phyloP scores from a whole-genome alignment of 202 grass and related monocot species.

The Schoenoplectus triqueter region DNA sequence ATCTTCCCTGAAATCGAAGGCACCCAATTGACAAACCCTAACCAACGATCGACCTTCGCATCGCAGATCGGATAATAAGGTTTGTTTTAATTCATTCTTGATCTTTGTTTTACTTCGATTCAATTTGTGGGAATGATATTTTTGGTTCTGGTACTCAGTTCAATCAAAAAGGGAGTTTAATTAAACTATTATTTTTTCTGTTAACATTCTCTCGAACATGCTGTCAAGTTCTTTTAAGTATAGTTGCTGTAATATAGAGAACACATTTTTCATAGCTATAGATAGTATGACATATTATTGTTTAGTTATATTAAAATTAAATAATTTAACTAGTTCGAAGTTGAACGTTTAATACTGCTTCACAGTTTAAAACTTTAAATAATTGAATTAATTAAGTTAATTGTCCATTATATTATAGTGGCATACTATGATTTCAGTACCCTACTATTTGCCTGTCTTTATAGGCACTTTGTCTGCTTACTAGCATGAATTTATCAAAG shows the following conservation, averaged over 20 bases:
- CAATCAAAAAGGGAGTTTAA: background rate
- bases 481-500: background rate
- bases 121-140: background rate
- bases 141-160: conserved; percentile 9
- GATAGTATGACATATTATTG: background rate
- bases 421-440: conserved; percentile 1
- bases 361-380: background rate
- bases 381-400: conserved; percentile 25
- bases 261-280: background rate
- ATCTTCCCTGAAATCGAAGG: conserved; percentile 17
- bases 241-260: background rate
- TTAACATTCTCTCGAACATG: background rate
- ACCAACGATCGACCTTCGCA: background rate
- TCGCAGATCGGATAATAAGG: conserved; percentile 29
- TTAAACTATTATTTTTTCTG: background rate
- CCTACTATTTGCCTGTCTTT: background rate
- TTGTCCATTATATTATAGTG: background rate
- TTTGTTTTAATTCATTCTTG: conserved; percentile 30
- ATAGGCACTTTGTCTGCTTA: background rate
- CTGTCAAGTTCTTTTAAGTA: conserved; percentile 13
- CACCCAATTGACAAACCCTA: conserved; percentile 23
- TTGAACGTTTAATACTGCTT: background rate
- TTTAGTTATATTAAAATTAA: background rate
- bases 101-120: conserved; percentile 10
- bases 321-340: background rate